Evolutionary conservation across 805 yeast genomes (phyloP).

Genomic region (Monosporozyma aerobia): DNA sequence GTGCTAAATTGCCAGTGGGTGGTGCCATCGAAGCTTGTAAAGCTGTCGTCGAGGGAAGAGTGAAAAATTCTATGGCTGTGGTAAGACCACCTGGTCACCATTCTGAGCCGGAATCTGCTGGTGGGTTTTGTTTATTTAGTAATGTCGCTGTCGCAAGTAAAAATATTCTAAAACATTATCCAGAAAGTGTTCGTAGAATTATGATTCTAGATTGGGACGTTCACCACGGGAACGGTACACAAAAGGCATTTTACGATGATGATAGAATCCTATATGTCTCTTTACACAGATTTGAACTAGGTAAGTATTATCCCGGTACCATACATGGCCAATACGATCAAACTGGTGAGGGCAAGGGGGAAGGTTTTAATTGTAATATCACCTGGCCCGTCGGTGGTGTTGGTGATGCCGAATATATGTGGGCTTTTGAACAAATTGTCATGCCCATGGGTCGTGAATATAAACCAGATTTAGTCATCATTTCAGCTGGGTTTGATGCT

Average conservation of each 20-base stretch:
- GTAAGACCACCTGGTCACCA: conserved; percentile 99
- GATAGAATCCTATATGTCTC: conserved; percentile 88
- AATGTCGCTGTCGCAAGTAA: conserved; percentile 97
- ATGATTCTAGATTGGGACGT: conserved; percentile 95
- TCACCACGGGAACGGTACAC: conserved; percentile 99
- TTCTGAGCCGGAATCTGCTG: conserved; percentile 95
- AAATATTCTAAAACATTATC: conserved; percentile 68
- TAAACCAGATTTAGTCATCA: conserved; percentile 84
- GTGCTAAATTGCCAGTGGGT: conserved; percentile 91
- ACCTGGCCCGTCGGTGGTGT: conserved; percentile 92
- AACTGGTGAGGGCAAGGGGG: conserved; percentile 79
- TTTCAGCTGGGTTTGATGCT: conserved; percentile 96
- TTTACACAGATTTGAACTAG: conserved; percentile 85
- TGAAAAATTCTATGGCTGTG: conserved; percentile 85
- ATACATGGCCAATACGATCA: conserved; percentile 72
- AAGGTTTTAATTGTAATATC: conserved; percentile 79
- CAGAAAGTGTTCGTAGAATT: conserved; percentile 78
- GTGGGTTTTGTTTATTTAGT: conserved; percentile 92
- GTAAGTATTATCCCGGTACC: conserved; percentile 90
- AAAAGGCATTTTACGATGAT: conserved; percentile 79
- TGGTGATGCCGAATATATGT: conserved; percentile 90
- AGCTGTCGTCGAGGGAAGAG: conserved; percentile 88
- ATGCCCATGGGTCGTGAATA: conserved; percentile 86
- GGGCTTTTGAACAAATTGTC: conserved; percentile 78
- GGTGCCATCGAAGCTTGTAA: conserved; percentile 95